Conservation (phyloP, 78 protist species). For the slime mould (Dictyostelium discoideum) region DNA sequence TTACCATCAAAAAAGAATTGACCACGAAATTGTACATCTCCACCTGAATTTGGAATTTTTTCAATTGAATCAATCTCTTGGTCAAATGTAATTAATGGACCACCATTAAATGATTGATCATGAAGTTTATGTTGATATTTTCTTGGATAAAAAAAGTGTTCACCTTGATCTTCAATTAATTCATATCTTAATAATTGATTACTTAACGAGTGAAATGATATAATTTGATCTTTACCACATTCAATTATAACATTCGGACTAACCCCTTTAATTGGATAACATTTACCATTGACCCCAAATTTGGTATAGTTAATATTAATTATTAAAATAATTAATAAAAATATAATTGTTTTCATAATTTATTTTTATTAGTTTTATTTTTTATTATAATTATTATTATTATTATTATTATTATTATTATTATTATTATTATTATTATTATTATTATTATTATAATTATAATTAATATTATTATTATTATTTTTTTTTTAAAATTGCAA, state of each 20-base stretch:
- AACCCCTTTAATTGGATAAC: neutral
- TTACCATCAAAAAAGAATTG: neutral
- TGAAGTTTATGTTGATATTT: neutral
- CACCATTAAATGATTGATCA: slow-evolving; percentile 21
- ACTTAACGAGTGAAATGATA: neutral
- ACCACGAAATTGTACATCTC: neutral
- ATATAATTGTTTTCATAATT: neutral
- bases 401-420: neutral
- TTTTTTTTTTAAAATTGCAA: no score
- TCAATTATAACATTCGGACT: neutral
- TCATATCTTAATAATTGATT: neutral
- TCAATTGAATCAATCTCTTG: neutral
- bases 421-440: neutral
- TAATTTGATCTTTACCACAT: neutral
- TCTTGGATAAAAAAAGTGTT: neutral
- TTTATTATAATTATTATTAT: neutral
- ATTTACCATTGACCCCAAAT: neutral
- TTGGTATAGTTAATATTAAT: neutral
- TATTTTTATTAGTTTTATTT: neutral
- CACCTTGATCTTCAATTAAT: neutral
- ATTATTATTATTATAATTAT: no score
- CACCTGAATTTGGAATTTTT: neutral
- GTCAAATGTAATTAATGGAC: neutral
- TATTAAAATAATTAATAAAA: neutral
- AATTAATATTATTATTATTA: no score